A percentile compares a stretch with the other conserved stretches of the same genome.
phyloP scores from a whole-genome alignment of 805 yeast species.

The Saccharomyces jurei region DNA sequence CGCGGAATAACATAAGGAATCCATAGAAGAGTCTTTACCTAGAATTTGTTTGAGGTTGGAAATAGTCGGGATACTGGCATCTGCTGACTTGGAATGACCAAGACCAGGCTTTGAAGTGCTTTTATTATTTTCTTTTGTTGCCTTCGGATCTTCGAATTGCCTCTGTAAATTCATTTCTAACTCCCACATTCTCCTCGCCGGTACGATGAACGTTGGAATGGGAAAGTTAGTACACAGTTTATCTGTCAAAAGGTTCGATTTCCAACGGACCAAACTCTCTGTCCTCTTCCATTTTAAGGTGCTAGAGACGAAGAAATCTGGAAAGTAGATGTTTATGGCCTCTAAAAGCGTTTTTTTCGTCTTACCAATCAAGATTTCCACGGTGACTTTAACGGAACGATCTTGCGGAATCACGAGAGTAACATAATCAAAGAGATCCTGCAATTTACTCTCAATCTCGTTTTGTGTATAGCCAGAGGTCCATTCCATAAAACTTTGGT shows the following conservation, averaged over 20 bases:
- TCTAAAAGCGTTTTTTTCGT: conserved; percentile 18
- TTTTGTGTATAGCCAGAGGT: not conserved
- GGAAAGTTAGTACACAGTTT: conserved; percentile 16
- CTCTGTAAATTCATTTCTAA: conserved; percentile 18
- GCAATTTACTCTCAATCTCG: conserved; percentile 10
- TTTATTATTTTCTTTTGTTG: not conserved
- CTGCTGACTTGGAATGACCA: not conserved
- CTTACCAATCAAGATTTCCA: conserved; percentile 25
- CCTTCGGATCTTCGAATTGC: conserved; percentile 1
- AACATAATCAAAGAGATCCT: conserved; percentile 21
- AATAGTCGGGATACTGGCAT: not conserved
- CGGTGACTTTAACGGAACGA: conserved; percentile 20
- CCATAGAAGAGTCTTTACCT: not conserved
- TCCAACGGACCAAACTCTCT: conserved; percentile 16
- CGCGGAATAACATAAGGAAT: not conserved
- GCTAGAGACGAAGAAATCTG: conserved; percentile 21
- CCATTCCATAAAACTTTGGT: conserved; percentile 10
- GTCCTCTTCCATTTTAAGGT: conserved; percentile 22
- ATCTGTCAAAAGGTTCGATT: conserved; percentile 17
- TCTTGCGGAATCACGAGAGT: conserved; percentile 17
- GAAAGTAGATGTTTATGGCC: conserved; percentile 26
- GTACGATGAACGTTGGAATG: conserved; percentile 23
- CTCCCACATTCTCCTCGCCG: conserved; percentile 21
- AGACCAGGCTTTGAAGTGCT: not conserved
- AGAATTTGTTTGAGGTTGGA: not conserved